Evolutionary conservation across 116 monocot genomes (phyloP).

Genomic region (Phalaenopsis hybrid): DNA sequence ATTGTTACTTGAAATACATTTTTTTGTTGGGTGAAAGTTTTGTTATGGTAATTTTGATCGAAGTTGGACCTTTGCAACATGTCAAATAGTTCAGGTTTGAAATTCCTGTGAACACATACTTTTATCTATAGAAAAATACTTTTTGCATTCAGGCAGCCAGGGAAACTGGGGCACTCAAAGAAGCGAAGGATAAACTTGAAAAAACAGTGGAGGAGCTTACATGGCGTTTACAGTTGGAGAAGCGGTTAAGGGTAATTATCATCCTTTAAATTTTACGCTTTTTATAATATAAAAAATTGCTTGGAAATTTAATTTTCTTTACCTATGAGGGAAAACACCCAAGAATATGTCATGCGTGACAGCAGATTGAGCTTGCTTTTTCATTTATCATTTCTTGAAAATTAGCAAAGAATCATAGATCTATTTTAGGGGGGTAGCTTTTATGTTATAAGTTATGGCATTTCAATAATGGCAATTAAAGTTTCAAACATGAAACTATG

Average conservation of each 20-base stretch:
- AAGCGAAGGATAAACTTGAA: slow-evolving; percentile 99
- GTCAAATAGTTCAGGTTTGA: not conserved
- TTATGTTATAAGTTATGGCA: not conserved
- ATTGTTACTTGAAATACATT: not conserved
- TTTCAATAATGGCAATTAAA: not conserved
- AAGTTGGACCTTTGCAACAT: not conserved
- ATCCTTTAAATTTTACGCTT: not conserved
- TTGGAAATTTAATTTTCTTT: not conserved
- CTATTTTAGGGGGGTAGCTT: not conserved
- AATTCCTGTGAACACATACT: not conserved
- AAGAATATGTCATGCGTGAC: not conserved
- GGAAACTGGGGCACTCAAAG: slow-evolving; percentile 97
- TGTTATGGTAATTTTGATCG: slow-evolving; percentile 1
- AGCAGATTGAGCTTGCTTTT: too few relatives aligned
- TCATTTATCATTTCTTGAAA: not conserved
- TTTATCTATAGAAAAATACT: not conserved
- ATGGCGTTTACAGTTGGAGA: slow-evolving; percentile 89
- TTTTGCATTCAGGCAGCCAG: slow-evolving; percentile 60
- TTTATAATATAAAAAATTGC: not conserved
- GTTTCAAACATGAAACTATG: not conserved
- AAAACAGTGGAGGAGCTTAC: slow-evolving; percentile 97
- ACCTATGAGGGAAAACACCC: not conserved
- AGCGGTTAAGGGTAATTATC: slow-evolving; percentile 71
- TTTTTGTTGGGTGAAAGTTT: not conserved
- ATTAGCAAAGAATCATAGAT: not conserved